Evolutionary conservation across 768 basidiomycete genomes (phyloP), one percentile per base, ranked within the genome.

Genomic region (Lentinus brumalis): DNA sequence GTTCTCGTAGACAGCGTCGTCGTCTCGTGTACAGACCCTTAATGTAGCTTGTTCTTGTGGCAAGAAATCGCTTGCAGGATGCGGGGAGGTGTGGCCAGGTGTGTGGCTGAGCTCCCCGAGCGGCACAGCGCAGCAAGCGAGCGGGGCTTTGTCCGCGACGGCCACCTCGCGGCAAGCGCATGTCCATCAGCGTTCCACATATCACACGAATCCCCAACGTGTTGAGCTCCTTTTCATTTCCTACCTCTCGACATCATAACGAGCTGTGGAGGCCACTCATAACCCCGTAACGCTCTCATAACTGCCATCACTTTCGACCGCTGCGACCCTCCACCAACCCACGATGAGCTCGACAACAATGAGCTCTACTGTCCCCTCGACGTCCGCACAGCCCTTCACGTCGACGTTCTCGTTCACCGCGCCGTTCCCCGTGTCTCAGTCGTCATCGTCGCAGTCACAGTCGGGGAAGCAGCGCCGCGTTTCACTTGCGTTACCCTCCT

Each of bases 361-460:
- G 61, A 50, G 41, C 57, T 39, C 42, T 29, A 63, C 41, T 39
- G 31, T 50, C 1, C 62, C 63, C 52, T 60, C 63, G 56, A 63
- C 62, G 30, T 63, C 60, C 50, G 31, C 56, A 14, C 66, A 66
- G 2, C 83, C 83, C 2, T 77, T 82, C 9, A 64, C 83, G 4
- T 79, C 82, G 7, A 81, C 85, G 3, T 89, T 88, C 69, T 87
- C 86, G 1, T 86, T 87, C 75, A 86, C 84, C 57, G 80, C 81
- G 14, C 80, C 84, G 38, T n/a, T n/a, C n/a, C n/a, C n/a, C n/a
- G n/a, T n/a, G n/a, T n/a, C n/a, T n/a, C n/a, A n/a, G n/a, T n/a
- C n/a, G n/a, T n/a, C n/a, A n/a, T n/a, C n/a, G n/a, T n/a, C n/a
- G n/a, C n/a, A n/a, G n/a, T n/a, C n/a, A n/a, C n/a, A n/a, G n/a